Conservation (phyloP, 352 stramenopile genomes). For the Pythium periplocum region DNA sequence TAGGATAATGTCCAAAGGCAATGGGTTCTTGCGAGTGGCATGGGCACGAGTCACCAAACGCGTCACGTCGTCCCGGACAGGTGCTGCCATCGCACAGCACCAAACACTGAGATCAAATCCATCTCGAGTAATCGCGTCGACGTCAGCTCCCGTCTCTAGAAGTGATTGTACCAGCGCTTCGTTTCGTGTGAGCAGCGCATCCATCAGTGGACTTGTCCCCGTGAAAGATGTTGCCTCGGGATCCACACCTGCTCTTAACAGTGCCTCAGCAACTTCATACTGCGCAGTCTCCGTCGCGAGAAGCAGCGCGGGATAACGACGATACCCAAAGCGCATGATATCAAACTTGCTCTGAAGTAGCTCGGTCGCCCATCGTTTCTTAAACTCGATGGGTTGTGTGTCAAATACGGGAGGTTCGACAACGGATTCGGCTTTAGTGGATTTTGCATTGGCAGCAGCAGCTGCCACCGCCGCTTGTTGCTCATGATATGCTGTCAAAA, state of each 20-base stretch:
- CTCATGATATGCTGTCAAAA: conserved; percentile 9
- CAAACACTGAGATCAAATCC: conserved; percentile 47
- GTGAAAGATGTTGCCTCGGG: conserved; percentile 23
- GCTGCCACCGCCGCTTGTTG: conserved; percentile 8
- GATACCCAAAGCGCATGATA: conserved; percentile 45
- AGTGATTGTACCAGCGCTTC: conserved; percentile 16
- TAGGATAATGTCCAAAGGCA: conserved; percentile 16
- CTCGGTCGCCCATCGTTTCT: conserved; percentile 31
- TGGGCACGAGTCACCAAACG: conserved; percentile 14
- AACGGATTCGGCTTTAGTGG: background rate
- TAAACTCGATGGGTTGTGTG: conserved; percentile 21
- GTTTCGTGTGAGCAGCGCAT: conserved; percentile 42
- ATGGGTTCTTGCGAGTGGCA: conserved; percentile 7
- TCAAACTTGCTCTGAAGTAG: conserved; percentile 39
- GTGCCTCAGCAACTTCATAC: conserved; percentile 19
- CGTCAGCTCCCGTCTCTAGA: conserved; percentile 23
- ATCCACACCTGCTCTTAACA: conserved; percentile 41
- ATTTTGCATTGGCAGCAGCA: background rate
- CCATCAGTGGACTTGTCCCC: conserved; percentile 50
- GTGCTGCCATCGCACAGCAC: conserved; percentile 40
- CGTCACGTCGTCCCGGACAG: conserved; percentile 12
- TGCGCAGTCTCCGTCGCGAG: conserved; percentile 45
- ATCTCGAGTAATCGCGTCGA: conserved; percentile 56
- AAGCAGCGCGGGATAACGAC: conserved; percentile 36
- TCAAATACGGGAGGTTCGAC: conserved; percentile 13